A percentile compares a stretch with the other conserved stretches of the same genome.
Evolutionary conservation across 2,329 filamentous ascomycete genomes (phyloP).

Genomic region (Apiospora pterosperma): DNA sequence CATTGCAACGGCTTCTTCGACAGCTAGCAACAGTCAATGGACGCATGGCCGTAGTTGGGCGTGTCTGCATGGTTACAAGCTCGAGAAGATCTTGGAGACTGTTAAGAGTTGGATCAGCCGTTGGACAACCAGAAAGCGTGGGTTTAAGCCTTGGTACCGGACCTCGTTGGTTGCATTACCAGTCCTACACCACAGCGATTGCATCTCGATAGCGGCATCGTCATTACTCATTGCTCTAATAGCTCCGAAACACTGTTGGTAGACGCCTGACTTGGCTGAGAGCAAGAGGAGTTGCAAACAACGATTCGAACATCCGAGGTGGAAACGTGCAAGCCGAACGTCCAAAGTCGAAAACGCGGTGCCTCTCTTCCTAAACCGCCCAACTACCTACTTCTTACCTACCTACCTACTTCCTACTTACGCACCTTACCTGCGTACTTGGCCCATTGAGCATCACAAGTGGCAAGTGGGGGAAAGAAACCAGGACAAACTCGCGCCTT

Average conservation of each 20-base stretch:
- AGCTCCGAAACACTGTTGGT: not conserved
- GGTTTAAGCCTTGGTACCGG: not conserved
- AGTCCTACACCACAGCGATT: not conserved
- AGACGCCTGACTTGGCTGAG: not conserved
- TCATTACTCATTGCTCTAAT: not conserved
- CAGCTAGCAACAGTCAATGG: not conserved
- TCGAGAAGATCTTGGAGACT: not conserved
- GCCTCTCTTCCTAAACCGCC: not conserved
- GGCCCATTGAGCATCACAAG: not conserved
- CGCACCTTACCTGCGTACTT: not conserved
- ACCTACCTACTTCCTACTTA: not conserved
- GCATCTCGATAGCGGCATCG: not conserved
- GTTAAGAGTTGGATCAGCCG: not conserved
- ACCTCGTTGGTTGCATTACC: not conserved
- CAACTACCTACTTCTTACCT: not conserved
- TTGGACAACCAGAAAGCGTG: not conserved
- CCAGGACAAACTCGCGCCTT: not conserved
- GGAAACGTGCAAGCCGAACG: not conserved
- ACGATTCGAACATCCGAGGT: not conserved
- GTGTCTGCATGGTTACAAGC: not conserved
- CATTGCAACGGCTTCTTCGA: not conserved
- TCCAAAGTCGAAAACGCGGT: not conserved
- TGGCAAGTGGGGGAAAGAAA: not conserved
- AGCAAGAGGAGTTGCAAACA: not conserved
- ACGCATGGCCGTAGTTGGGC: not conserved